Evolutionary conservation across 1,284 basidiomycete genomes (phyloP), one percentile per base, ranked within the genome.

Genomic region (Spongispora temasekensis): DNA sequence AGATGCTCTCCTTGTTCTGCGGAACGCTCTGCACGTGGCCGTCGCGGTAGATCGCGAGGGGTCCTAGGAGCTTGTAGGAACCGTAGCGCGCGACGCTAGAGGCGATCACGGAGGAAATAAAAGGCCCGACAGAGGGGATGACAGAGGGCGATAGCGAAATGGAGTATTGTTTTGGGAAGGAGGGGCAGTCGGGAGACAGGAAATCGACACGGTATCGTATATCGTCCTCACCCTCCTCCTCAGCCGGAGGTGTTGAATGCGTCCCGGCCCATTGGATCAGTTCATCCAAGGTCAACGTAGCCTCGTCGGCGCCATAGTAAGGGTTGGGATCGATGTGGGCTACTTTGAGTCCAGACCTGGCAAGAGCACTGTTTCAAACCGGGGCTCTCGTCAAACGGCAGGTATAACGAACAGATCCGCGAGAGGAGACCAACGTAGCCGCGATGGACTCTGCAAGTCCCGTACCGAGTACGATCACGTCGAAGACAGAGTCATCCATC

Each of bases 71-170:
- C 55, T 91, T 88, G 74, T 97, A 98, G 4, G 89, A 90, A 32
- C 94, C 92, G 70, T 99, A 98, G 57, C 90, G 88, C 10, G 94
- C 85, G 6, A 98, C 95, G 31, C 94, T 93, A 25, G 94, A 96
- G 1, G 84, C 78, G 28, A 98, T 82, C 7, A 98, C 81, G 3
- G 90, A 85, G 23, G 90, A 85, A 51, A 98, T 93, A 37, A 94
- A 83, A 0, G 89, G 84, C 0, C 96, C 95, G 15, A 85, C 74
- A 0, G 94, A 89, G 2, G 94, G 90, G 21, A 98, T 86, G 3
- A 98, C 78, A 2, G 91, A 82, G 0, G 97, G 97, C 7, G 85
- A 83, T 27, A 98, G 84, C 7, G 93, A 94, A 32, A 98, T 78
- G 0, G 94, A 87, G 75, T 96, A 99, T 63, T 92, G 88, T 32